These are phyloP conservation scores for Ploettnerulaceae sp. DNA, from an alignment of 2,329 filamentous ascomycete species.

Conservation along the genomic window DNA sequence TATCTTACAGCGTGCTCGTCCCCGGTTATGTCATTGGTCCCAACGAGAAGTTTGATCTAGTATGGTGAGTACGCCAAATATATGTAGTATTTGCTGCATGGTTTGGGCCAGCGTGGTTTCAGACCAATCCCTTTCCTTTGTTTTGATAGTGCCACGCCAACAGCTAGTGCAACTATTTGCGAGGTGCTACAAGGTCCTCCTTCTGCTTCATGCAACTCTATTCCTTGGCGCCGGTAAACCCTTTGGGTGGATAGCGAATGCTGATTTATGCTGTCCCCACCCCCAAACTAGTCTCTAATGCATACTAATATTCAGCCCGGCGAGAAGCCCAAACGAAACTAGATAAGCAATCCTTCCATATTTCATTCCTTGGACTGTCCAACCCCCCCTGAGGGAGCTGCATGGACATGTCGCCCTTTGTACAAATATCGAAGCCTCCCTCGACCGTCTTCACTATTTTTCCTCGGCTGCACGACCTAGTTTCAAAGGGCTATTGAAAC, in stretches of 20 bases:
- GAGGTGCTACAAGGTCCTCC: background rate
- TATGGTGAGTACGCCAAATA: background rate
- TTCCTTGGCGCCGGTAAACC: slow-evolving; percentile 11
- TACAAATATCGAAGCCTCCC: slow-evolving; percentile 1
- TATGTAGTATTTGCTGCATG: background rate
- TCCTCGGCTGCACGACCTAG: background rate
- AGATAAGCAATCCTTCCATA: background rate
- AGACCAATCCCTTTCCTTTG: too few relatives aligned
- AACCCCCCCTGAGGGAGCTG: background rate
- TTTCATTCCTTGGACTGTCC: background rate
- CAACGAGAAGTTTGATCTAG: background rate
- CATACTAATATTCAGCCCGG: background rate
- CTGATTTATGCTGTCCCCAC: background rate
- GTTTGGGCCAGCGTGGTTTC: background rate
- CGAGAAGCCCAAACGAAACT: background rate
- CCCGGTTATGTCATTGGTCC: background rate
- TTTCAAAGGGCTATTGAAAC: too few relatives aligned
- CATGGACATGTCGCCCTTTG: background rate
- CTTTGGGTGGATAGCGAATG: background rate
- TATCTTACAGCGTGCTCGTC: background rate
- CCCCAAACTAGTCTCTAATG: too few relatives aligned
- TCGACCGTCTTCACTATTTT: background rate
- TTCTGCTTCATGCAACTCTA: slow-evolving; percentile 5
- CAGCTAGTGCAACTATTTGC: background rate
- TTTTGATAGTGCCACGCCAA: background rate